A percentile compares a stretch with the other conserved stretches of the same genome.
phyloP scores from a whole-genome alignment of 108 stramenopile genomes.

The Nitzschia sp. region DNA sequence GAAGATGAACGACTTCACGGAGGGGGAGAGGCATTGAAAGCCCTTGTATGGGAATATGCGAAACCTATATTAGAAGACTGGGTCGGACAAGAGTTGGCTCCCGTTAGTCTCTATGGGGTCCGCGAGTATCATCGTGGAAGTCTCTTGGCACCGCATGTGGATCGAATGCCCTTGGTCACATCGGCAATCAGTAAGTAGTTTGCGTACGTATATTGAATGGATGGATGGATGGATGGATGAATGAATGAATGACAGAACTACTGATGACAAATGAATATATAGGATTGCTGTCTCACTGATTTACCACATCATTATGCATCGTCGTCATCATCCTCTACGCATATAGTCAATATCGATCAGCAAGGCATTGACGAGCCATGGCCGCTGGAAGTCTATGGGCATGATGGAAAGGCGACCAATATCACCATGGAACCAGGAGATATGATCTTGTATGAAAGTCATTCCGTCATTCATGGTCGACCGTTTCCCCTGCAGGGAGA shows the following conservation, averaged over 20 bases:
- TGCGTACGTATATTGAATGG: too few species aligned
- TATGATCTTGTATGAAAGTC: slow-evolving; percentile 81
- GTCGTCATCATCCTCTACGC: background rate
- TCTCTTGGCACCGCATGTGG: slow-evolving; percentile 88
- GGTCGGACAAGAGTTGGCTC: slow-evolving; percentile 78
- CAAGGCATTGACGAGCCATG: slow-evolving; percentile 69
- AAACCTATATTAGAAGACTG: slow-evolving; percentile 84
- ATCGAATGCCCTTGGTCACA: slow-evolving; percentile 79
- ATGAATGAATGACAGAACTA: too few species aligned
- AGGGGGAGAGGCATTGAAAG: slow-evolving; percentile 23
- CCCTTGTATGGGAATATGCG: slow-evolving; percentile 56
- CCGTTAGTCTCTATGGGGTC: slow-evolving; percentile 72
- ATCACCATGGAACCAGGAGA: slow-evolving; percentile 94
- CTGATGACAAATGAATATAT: too few species aligned
- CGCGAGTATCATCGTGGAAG: slow-evolving; percentile 72
- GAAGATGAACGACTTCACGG: slow-evolving; percentile 14
- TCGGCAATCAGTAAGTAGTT: slow-evolving; percentile 84
- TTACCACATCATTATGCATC: too few species aligned
- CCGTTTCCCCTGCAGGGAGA: slow-evolving; percentile 36
- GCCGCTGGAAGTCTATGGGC: slow-evolving; percentile 88
- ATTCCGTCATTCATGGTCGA: slow-evolving; percentile 73
- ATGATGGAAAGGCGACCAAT: slow-evolving; percentile 85
- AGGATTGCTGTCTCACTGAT: too few species aligned
- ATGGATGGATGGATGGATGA: too few species aligned
- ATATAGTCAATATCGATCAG: slow-evolving; percentile 81